These are phyloP conservation scores for Chalciporus pseudorubinellus DNA, from an alignment of 768 basidiomycete genomes.

Conservation along the genomic window DNA sequence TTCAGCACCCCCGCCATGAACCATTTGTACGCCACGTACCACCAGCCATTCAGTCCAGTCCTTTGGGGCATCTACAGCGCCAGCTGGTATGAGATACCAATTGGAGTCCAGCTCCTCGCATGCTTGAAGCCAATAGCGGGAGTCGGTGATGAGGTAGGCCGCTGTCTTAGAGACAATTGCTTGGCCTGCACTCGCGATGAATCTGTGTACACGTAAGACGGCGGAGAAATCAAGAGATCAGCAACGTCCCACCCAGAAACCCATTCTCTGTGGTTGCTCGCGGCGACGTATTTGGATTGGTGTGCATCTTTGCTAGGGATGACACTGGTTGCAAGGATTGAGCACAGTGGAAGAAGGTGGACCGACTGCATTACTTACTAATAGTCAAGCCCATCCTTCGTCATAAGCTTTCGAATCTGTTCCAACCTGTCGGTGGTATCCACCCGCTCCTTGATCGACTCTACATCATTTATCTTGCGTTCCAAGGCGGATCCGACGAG, in stretches of 20 bases:
- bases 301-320: constrained; percentile 82
- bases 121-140: constrained; percentile 84
- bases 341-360: constrained; percentile 3
- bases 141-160: constrained; percentile 77
- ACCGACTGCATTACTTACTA: constrained; percentile 51
- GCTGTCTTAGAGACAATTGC: constrained; percentile 64
- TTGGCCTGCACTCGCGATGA: constrained; percentile 65
- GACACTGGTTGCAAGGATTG: constrained; percentile 44
- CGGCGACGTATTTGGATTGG: constrained; percentile 79
- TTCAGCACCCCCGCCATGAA: not conserved
- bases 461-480: constrained; percentile 65
- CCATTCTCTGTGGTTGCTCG: constrained; percentile 70
- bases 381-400: constrained; percentile 65
- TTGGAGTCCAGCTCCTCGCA: constrained; percentile 64
- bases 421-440: constrained; percentile 62
- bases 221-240: constrained; percentile 23
- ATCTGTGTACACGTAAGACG: constrained; percentile 38
- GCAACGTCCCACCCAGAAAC: constrained; percentile 68
- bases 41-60: constrained; percentile 82
- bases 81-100: constrained; percentile 69
- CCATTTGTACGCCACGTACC: constrained; percentile 36
- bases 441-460: constrained; percentile 47
- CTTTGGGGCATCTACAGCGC: constrained; percentile 48
- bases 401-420: constrained; percentile 64
- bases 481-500: constrained; percentile 73